Conservation (phyloP, 1,284 basidiomycete genomes). For the Naganishia albida region DNA sequence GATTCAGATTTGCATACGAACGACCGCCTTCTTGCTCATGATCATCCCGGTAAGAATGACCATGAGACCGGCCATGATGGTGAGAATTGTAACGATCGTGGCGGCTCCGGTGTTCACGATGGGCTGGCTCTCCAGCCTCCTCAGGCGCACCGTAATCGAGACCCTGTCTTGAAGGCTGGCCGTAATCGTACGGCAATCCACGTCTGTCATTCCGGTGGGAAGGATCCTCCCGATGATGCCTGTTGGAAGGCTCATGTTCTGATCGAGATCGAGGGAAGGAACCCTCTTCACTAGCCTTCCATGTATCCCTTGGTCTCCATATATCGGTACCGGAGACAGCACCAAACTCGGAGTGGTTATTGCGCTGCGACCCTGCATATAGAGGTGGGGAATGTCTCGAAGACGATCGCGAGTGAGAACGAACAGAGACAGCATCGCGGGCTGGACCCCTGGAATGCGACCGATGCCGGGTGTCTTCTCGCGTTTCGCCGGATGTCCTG, state of each 20-base stretch:
- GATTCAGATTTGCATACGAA: background rate
- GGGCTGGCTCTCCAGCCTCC: background rate
- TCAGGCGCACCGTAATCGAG: slow-evolving; percentile 1
- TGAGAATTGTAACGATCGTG: background rate
- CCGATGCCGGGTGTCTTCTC: slow-evolving; percentile 1
- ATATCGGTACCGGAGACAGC: background rate
- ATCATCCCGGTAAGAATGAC: background rate
- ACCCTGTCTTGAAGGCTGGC: background rate
- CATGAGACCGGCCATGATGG: background rate
- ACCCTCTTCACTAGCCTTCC: background rate
- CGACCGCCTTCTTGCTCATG: background rate
- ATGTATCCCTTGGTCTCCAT: background rate
- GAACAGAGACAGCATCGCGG: background rate
- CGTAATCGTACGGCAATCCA: background rate
- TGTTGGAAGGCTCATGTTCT: background rate
- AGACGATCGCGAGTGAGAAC: slow-evolving; percentile 4
- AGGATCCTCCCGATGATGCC: background rate
- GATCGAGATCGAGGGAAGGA: background rate
- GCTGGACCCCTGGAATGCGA: background rate
- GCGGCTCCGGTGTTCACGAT: background rate
- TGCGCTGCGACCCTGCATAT: background rate
- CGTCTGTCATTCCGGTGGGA: background rate
- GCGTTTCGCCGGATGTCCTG: background rate
- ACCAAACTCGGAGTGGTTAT: background rate
- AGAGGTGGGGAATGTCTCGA: slow-evolving; percentile 5